Conservation (phyloP, 2,329 filamentous ascomycete genomes). For the Clonostachys rhizophaga region DNA sequence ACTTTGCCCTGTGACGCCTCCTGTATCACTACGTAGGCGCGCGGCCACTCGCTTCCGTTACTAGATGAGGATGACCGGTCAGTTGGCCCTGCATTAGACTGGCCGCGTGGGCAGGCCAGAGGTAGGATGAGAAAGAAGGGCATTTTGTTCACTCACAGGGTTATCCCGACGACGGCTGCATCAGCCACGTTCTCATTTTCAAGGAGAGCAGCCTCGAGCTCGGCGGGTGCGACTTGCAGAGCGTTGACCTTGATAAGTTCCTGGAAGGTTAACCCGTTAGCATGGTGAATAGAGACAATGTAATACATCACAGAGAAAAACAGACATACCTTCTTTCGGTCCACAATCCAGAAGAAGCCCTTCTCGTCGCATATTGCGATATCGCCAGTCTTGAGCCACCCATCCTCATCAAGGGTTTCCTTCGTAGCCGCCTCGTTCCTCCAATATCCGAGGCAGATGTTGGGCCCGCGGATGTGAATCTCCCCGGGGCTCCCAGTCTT, state of each 20-base stretch:
- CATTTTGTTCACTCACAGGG: constrained; percentile 22
- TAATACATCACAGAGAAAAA: neutral
- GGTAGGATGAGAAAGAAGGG: neutral
- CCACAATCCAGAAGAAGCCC: constrained; percentile 37
- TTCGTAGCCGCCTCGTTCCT: constrained; percentile 47
- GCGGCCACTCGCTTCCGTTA: constrained; percentile 43
- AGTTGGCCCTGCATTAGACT: neutral
- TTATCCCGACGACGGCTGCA: constrained; percentile 49
- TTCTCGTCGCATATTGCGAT: constrained; percentile 41
- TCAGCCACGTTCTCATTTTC: constrained; percentile 47
- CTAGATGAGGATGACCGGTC: constrained; percentile 9
- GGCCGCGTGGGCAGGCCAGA: neutral
- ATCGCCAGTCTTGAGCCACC: constrained; percentile 58
- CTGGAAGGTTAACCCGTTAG: constrained; percentile 18
- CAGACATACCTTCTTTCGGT: constrained; percentile 39
- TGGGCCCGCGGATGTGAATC: constrained; percentile 48
- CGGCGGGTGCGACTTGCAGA: constrained; percentile 55
- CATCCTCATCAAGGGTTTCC: constrained; percentile 42
- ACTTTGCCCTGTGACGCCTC: constrained; percentile 36
- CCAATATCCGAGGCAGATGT: constrained; percentile 57
- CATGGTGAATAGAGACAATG: neutral
- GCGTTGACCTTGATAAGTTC: constrained; percentile 57
- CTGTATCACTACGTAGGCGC: constrained; percentile 46
- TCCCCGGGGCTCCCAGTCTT: constrained; percentile 42
- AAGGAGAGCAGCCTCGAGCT: constrained; percentile 46